A percentile compares a stretch with the other conserved stretches of the same genome.
These are phyloP conservation scores for Saccharum hybrid DNA, from an alignment of 202 grass and related monocot genomes.

Conservation along the genomic window DNA sequence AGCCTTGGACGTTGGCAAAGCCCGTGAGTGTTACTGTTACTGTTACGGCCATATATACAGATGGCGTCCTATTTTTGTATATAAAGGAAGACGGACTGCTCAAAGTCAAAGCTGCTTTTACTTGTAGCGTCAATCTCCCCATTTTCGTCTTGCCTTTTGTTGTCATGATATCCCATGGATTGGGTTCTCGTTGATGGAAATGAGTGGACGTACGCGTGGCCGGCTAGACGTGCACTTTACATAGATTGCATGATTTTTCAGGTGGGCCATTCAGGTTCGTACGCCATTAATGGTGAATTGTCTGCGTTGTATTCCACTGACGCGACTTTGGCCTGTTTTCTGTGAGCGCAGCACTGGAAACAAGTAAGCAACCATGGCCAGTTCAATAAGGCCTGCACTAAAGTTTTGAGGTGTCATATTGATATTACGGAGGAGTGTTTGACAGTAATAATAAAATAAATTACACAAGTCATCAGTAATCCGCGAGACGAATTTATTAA, in stretches of 20 bases:
- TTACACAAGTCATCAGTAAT: no score
- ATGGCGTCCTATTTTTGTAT: background rate
- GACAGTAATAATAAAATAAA: no score
- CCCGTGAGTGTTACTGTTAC: no score
- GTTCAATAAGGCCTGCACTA: no score
- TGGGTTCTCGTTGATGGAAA: background rate
- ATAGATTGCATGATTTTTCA: conserved; percentile 25
- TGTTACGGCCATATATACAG: background rate
- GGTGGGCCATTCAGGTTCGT: background rate
- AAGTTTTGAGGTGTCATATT: no score
- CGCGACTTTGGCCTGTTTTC: no score
- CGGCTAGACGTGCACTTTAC: conserved; percentile 3
- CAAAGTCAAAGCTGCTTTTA: background rate
- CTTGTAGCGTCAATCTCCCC: background rate
- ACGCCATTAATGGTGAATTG: background rate
- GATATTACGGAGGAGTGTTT: no score
- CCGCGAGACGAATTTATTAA: no score
- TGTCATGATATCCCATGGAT: background rate
- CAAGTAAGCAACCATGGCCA: no score
- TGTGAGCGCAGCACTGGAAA: no score
- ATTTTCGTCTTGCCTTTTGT: background rate
- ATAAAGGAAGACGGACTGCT: background rate
- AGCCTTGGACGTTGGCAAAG: no score
- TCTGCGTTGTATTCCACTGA: background rate
- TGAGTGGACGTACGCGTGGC: background rate